These are phyloP conservation scores for Tilletiaria anomala DNA, from an alignment of 1,284 basidiomycete genomes.

Conservation along the genomic window DNA sequence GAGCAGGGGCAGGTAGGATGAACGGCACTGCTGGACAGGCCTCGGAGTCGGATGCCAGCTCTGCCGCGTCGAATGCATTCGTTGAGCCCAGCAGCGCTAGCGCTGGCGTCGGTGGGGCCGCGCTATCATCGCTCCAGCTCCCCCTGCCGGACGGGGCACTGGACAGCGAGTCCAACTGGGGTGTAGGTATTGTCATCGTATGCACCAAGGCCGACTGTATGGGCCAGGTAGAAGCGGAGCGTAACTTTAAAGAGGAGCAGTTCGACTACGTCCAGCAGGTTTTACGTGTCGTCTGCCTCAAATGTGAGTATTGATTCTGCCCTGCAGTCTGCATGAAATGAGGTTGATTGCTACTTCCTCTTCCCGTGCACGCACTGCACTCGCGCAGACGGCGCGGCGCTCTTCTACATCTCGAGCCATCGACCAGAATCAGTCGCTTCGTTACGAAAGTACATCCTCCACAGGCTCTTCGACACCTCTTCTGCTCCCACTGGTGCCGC, in stretches of 20 bases:
- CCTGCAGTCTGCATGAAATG: neutral
- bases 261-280: conserved; percentile 92
- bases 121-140: no score
- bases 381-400: conserved; percentile 62
- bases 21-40: no score
- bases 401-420: conserved; percentile 74
- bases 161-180: conserved; percentile 43
- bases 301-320: conserved; percentile 51
- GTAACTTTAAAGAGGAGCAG: conserved; percentile 58
- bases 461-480: conserved; percentile 68
- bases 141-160: conserved; percentile 20
- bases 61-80: no score
- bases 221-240: conserved; percentile 37
- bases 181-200: conserved; percentile 73
- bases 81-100: no score
- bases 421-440: conserved; percentile 63
- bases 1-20: no score
- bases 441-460: conserved; percentile 71
- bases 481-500: no score
- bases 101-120: no score
- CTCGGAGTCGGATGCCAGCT: no score
- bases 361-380: neutral
- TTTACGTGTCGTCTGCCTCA: conserved; percentile 74
- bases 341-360: no score
- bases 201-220: conserved; percentile 55